Percentiles rank a stretch among this genome's conserved stretches.
phyloP scores from a whole-genome alignment of 805 yeast species.

The Candida yuanshanica region DNA sequence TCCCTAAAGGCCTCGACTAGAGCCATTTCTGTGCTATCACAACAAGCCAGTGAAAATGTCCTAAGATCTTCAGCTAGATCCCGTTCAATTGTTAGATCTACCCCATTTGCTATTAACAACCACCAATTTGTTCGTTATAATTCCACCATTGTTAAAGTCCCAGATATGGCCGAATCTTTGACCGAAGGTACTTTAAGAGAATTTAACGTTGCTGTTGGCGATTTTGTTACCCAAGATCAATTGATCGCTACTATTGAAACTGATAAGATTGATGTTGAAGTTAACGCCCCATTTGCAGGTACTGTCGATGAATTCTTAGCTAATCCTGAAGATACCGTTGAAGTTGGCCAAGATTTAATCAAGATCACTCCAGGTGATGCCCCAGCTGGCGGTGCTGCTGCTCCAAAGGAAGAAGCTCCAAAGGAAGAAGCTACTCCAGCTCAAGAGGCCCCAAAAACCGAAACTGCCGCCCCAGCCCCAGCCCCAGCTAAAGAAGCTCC shows the following conservation, averaged over 20 bases:
- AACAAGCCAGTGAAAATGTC: conserved; percentile 5
- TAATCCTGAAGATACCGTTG: conserved; percentile 85
- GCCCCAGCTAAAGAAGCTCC: conserved; percentile 22
- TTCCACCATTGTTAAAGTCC: conserved; percentile 71
- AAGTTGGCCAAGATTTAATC: conserved; percentile 89
- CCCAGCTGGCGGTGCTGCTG: conserved; percentile 50
- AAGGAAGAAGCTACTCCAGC: conserved; percentile 36
- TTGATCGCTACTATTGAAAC: conserved; percentile 95
- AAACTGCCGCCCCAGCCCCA: conserved; percentile 21
- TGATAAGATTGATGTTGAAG: conserved; percentile 96
- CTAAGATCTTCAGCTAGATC: conserved; percentile 1
- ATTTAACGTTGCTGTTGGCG: conserved; percentile 75
- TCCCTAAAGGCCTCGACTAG: conserved; percentile 5
- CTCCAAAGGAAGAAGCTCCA: conserved; percentile 24
- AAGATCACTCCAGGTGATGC: conserved; percentile 76
- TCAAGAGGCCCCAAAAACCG: conserved; percentile 23
- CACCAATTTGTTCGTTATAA: conserved; percentile 25
- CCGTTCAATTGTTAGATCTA: background rate
- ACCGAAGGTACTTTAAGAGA: conserved; percentile 90
- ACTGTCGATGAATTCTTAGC: conserved; percentile 80
- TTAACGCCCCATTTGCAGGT: conserved; percentile 90
- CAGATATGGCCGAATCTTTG: conserved; percentile 97
- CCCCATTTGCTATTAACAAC: background rate
- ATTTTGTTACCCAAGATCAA: conserved; percentile 80
- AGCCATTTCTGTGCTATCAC: conserved; percentile 8